Evolutionary conservation across 2,329 filamentous ascomycete species (phyloP).

Genomic region (Orbilia oligospora): DNA sequence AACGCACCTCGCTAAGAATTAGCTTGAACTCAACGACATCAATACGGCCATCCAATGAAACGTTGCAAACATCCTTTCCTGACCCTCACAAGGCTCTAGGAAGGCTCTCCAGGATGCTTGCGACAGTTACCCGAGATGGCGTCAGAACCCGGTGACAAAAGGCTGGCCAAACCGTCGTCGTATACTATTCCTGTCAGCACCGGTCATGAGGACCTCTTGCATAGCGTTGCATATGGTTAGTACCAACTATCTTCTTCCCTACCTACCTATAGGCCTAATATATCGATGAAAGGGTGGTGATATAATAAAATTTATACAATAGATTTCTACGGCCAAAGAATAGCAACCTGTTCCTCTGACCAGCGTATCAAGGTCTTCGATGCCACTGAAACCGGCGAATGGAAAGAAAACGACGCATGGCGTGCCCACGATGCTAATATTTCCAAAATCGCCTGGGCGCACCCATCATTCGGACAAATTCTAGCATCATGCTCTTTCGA

Average conservation of each 20-base stretch:
- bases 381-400: slow-evolving; percentile 63
- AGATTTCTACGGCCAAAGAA: slow-evolving; percentile 65
- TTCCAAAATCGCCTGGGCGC: slow-evolving; percentile 64
- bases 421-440: slow-evolving; percentile 65
- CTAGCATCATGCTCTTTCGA: slow-evolving; percentile 65
- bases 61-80: slow-evolving; percentile 1
- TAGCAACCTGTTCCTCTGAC: slow-evolving; percentile 65
- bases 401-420: slow-evolving; percentile 64
- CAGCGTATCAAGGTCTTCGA: slow-evolving; percentile 65
- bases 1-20: background rate
- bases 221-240: slow-evolving; percentile 64
- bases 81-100: background rate
- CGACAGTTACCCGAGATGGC: slow-evolving; percentile 48
- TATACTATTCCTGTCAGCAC: slow-evolving; percentile 63
- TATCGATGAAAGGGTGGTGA: background rate
- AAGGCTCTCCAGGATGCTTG: slow-evolving; percentile 22
- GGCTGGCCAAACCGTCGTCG: slow-evolving; percentile 49
- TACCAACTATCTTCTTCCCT: background rate
- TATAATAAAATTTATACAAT: background rate
- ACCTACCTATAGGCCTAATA: background rate
- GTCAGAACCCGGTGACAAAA: slow-evolving; percentile 52
- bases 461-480: slow-evolving; percentile 64
- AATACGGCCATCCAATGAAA: slow-evolving; percentile 11
- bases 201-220: slow-evolving; percentile 64
- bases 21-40: slow-evolving; percentile 4